These are phyloP conservation scores for Ambrosia artemisiifolia DNA, from an alignment of 129 eudicot genomes.

Conservation along the genomic window DNA sequence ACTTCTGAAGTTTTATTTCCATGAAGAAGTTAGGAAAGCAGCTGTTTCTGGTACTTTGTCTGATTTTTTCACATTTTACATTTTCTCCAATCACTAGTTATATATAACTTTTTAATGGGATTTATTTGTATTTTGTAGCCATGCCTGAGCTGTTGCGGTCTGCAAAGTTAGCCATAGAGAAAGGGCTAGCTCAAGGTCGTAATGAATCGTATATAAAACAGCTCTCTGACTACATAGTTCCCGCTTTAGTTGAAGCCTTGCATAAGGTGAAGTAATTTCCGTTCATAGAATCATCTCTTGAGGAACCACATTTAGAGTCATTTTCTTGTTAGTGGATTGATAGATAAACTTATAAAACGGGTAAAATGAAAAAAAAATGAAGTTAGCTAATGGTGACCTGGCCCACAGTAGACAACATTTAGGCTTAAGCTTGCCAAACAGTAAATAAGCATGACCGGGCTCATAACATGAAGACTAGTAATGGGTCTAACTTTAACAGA, in stretches of 20 bases:
- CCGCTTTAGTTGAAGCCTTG: constrained; percentile 91
- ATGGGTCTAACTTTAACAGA: too few relatives aligned
- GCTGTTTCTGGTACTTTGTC: constrained; percentile 84
- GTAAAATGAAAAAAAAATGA: neutral
- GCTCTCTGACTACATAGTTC: constrained; percentile 88
- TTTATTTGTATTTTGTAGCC: constrained; percentile 42
- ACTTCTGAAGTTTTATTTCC: constrained; percentile 94
- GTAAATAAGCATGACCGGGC: too few relatives aligned
- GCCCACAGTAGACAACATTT: too few relatives aligned
- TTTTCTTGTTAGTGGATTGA: neutral
- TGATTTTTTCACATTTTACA: neutral
- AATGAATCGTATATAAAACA: constrained; percentile 88
- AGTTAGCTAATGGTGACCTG: neutral
- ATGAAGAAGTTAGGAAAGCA: constrained; percentile 98
- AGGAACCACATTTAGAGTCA: neutral
- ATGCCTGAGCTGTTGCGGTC: constrained; percentile 97
- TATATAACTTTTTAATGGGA: neutral
- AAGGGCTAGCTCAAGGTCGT: constrained; percentile 96
- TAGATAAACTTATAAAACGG: neutral
- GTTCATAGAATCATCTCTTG: neutral
- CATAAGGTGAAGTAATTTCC: constrained; percentile 58
- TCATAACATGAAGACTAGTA: too few relatives aligned
- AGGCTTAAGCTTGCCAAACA: too few relatives aligned
- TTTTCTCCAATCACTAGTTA: constrained; percentile 1
- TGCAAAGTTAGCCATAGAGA: constrained; percentile 93